phyloP scores from a whole-genome alignment of 208 protist genomes.

The Trypanosoma avium region DNA sequence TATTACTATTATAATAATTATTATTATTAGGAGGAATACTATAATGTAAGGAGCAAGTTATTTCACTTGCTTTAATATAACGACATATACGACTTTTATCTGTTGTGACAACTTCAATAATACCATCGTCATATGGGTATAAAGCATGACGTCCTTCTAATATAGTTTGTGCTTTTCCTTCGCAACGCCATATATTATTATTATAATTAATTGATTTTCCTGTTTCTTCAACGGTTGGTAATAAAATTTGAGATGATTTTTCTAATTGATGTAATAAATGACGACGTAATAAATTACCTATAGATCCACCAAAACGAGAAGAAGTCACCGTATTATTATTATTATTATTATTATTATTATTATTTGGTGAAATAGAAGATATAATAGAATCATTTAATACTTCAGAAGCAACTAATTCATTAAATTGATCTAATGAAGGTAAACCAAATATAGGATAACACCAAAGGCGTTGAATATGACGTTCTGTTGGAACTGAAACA shows the following conservation, averaged over 20 bases:
- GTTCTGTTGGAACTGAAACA: slow-evolving; percentile 26
- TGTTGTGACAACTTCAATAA: slow-evolving; percentile 75
- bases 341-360: not conserved
- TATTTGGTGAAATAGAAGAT: not conserved
- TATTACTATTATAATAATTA: too few species aligned
- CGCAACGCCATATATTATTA: slow-evolving; percentile 4
- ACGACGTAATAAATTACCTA: slow-evolving; percentile 18
- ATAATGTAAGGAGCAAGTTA: slow-evolving; percentile 69
- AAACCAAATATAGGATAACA: slow-evolving; percentile 34
- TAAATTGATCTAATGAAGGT: slow-evolving; percentile 38
- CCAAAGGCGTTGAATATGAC: slow-evolving; percentile 31
- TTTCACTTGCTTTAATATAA: slow-evolving; percentile 65
- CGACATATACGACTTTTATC: slow-evolving; percentile 54
- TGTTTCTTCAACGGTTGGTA: not conserved
- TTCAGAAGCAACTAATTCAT: slow-evolving; percentile 15
- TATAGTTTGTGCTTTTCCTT: slow-evolving; percentile 21
- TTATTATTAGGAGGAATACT: slow-evolving; percentile 35
- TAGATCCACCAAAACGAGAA: not conserved
- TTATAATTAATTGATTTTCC: not conserved
- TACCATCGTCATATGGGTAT: slow-evolving; percentile 51
- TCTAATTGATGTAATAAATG: slow-evolving; percentile 10
- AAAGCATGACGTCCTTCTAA: slow-evolving; percentile 46
- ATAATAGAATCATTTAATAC: not conserved
- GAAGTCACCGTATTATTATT: not conserved
- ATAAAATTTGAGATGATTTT: slow-evolving; percentile 15